Evolutionary conservation across 768 basidiomycete genomes (phyloP).

Genomic region (Russula griseocarnosa): DNA sequence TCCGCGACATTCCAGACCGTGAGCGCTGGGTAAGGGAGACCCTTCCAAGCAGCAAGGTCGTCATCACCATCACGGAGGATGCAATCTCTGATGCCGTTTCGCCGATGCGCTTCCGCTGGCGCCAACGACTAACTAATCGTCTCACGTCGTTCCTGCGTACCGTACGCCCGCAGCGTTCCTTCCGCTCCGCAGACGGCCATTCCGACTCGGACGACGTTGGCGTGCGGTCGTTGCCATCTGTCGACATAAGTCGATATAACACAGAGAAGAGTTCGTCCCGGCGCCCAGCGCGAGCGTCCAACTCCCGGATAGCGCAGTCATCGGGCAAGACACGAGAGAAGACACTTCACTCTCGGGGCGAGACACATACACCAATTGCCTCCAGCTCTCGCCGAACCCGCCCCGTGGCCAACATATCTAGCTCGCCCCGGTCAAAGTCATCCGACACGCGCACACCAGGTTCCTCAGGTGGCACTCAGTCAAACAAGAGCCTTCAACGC

Average conservation of each 20-base stretch:
- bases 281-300: background rate
- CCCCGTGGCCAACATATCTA: slow-evolving; percentile 12
- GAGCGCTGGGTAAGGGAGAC: slow-evolving; percentile 68
- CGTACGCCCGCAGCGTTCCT: slow-evolving; percentile 38
- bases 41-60: slow-evolving; percentile 45
- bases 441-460: slow-evolving; percentile 17
- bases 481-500: slow-evolving; percentile 1
- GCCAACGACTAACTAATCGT: slow-evolving; percentile 42
- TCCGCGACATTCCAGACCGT: slow-evolving; percentile 61
- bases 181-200: slow-evolving; percentile 29
- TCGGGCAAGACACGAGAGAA: slow-evolving; percentile 12
- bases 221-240: slow-evolving; percentile 23
- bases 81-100: slow-evolving; percentile 77
- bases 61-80: slow-evolving; percentile 62
- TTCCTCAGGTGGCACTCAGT: background rate
- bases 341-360: background rate
- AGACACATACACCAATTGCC: background rate
- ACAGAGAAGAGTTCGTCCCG: background rate
- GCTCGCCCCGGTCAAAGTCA: slow-evolving; percentile 24
- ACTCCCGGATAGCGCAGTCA: background rate
- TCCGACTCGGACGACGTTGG: slow-evolving; percentile 28
- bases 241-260: slow-evolving; percentile 16
- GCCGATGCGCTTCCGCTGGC: slow-evolving; percentile 57
- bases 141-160: slow-evolving; percentile 51
- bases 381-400: slow-evolving; percentile 9